These are phyloP conservation scores for Dimocarpus longan DNA, from an alignment of 345 rosid species.

Conservation along the genomic window DNA sequence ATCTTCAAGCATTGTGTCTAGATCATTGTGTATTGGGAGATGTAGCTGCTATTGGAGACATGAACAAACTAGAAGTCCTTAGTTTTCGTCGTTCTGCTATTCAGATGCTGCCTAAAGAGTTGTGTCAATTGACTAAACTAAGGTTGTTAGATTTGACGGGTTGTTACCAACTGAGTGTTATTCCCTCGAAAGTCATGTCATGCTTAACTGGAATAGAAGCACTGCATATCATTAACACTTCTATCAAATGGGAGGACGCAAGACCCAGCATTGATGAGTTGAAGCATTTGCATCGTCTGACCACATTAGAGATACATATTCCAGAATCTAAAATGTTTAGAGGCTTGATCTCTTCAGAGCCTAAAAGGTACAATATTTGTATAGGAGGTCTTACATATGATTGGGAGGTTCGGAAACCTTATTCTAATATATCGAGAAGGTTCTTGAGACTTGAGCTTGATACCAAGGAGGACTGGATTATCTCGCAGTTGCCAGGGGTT, in stretches of 20 bases:
- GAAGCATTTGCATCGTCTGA: not conserved
- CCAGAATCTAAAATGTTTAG: not conserved
- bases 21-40: slow-evolving; percentile 6
- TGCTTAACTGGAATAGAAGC: slow-evolving; percentile 25
- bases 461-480: not conserved
- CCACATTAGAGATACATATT: slow-evolving; percentile 18
- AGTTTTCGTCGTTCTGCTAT: slow-evolving; percentile 21
- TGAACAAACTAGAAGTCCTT: slow-evolving; percentile 20
- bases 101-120: slow-evolving; percentile 1
- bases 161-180: slow-evolving; percentile 7
- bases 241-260: slow-evolving; percentile 10
- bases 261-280: slow-evolving; percentile 20
- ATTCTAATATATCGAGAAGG: not conserved
- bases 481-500: not conserved
- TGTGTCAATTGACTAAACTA: slow-evolving; percentile 6
- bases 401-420: no score
- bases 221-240: slow-evolving; percentile 13
- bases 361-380: slow-evolving; percentile 16
- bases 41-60: slow-evolving; percentile 7
- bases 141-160: slow-evolving; percentile 23
- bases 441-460: not conserved
- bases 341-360: not conserved
- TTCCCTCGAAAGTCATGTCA: slow-evolving; percentile 19
- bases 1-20: slow-evolving; percentile 28
- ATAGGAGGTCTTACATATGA: not conserved